Conservation (phyloP, 2,329 filamentous ascomycete species). For the Paecilomyces dactylethromorphus region DNA sequence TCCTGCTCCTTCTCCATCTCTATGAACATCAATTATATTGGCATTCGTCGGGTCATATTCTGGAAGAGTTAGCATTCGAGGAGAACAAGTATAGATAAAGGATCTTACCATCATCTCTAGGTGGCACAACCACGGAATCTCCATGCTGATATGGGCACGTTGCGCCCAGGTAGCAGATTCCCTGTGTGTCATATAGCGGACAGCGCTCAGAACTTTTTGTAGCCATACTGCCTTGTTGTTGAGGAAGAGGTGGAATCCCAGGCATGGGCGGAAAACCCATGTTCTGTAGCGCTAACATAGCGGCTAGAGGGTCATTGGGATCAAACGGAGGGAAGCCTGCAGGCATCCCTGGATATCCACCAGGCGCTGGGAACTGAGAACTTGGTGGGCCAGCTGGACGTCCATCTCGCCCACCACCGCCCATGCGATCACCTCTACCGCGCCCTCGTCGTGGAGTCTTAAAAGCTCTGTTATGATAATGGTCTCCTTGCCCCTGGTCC, state of each 20-base stretch:
- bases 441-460: constrained; percentile 39
- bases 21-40: constrained; percentile 29
- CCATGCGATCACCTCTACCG: constrained; percentile 38
- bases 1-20: constrained; percentile 15
- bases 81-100: background rate
- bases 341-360: constrained; percentile 31
- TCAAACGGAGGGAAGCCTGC: constrained; percentile 48
- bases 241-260: constrained; percentile 39
- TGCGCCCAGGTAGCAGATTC: constrained; percentile 51
- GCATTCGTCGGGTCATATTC: constrained; percentile 53
- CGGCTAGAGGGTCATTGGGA: constrained; percentile 49
- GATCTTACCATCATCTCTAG: constrained; percentile 29
- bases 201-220: constrained; percentile 40
- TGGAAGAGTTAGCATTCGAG: constrained; percentile 7
- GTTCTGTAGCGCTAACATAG: constrained; percentile 47
- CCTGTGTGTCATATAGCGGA: constrained; percentile 52
- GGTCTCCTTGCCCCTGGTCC: constrained; percentile 36
- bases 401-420: constrained; percentile 15
- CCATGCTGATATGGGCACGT: constrained; percentile 55
- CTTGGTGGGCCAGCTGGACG: constrained; percentile 14
- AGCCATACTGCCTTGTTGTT: constrained; percentile 20
- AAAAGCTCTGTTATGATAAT: constrained; percentile 41
- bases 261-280: constrained; percentile 47
- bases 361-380: constrained; percentile 22
- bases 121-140: constrained; percentile 32